Conservation (phyloP, 495 filamentous ascomycete genomes). For the Talaromyces thailandensis region DNA sequence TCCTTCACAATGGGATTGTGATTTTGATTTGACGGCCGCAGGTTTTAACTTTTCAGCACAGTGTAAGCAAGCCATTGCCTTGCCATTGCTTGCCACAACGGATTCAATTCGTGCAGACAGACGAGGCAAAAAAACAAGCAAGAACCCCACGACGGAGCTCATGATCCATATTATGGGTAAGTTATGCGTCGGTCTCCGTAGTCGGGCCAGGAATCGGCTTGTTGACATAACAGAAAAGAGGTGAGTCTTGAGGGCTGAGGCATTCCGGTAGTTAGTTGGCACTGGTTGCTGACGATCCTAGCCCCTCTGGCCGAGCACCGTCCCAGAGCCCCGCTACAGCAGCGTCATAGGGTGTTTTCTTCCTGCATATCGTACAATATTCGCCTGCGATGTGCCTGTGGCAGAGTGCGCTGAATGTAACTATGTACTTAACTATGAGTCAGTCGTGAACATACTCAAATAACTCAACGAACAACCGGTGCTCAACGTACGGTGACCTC, state of each 20-base stretch:
- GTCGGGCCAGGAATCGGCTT: not conserved
- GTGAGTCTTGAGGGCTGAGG: not conserved
- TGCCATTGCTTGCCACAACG: not conserved
- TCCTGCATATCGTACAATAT: not conserved
- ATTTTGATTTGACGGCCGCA: not conserved
- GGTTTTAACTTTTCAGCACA: not conserved
- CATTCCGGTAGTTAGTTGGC: too few relatives aligned
- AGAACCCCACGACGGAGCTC: not conserved
- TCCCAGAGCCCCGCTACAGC: not conserved
- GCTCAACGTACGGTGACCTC: not conserved
- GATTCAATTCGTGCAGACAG: not conserved
- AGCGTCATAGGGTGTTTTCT: conserved; percentile 2
- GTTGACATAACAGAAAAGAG: not conserved
- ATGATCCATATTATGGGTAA: not conserved
- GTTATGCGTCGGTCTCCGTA: not conserved
- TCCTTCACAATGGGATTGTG: not conserved
- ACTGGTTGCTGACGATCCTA: not conserved
- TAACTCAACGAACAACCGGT: not conserved
- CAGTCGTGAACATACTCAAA: not conserved
- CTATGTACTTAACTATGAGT: not conserved
- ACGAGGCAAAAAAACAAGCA: not conserved
- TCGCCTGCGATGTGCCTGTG: not conserved
- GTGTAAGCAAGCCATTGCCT: not conserved
- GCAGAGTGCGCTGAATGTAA: too few relatives aligned
- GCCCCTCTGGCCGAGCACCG: not conserved